Evolutionary conservation across 2,329 filamentous ascomycete species (phyloP).

Genomic region (Hypoxylon sp.): DNA sequence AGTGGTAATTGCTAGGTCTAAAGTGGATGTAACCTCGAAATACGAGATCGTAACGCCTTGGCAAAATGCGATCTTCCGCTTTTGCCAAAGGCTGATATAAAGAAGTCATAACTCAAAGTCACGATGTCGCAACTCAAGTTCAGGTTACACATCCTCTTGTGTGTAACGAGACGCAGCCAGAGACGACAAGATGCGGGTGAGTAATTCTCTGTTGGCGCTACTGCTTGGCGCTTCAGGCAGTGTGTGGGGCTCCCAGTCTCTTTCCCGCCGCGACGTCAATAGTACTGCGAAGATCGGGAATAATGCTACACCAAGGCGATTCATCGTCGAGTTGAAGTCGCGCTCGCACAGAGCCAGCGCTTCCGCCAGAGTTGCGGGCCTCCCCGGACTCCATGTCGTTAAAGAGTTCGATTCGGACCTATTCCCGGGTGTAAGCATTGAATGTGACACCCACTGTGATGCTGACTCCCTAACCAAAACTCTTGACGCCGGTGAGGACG

Average conservation of each 20-base stretch:
- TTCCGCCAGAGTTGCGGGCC: conserved; percentile 34
- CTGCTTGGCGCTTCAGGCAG: conserved; percentile 17
- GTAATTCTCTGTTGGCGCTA: conserved; percentile 17
- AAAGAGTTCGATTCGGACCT: conserved; percentile 48
- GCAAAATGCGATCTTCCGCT: conserved; percentile 15
- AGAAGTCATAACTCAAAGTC: conserved; percentile 1
- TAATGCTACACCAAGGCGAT: conserved; percentile 43
- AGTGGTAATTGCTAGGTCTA: conserved; percentile 25
- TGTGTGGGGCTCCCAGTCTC: conserved; percentile 7
- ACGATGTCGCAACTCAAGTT: conserved; percentile 14
- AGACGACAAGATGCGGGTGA: conserved; percentile 27
- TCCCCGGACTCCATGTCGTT: conserved; percentile 44
- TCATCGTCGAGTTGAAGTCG: conserved; percentile 49
- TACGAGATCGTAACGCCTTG: conserved; percentile 38
- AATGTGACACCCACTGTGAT: conserved; percentile 43
- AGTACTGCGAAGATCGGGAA: conserved; percentile 10
- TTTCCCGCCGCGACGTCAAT: conserved; percentile 21
- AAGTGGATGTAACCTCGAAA: conserved; percentile 33
- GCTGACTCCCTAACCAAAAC: conserved; percentile 35
- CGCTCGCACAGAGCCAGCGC: conserved; percentile 35
- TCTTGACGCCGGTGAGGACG: conserved; percentile 39
- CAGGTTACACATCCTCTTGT: conserved; percentile 3
- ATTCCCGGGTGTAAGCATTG: conserved; percentile 47
- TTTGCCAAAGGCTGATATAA: conserved; percentile 10
- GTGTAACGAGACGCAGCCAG: neutral